Conservation (phyloP, 257 asterid genomes). For the Fraxinus excelsior region DNA sequence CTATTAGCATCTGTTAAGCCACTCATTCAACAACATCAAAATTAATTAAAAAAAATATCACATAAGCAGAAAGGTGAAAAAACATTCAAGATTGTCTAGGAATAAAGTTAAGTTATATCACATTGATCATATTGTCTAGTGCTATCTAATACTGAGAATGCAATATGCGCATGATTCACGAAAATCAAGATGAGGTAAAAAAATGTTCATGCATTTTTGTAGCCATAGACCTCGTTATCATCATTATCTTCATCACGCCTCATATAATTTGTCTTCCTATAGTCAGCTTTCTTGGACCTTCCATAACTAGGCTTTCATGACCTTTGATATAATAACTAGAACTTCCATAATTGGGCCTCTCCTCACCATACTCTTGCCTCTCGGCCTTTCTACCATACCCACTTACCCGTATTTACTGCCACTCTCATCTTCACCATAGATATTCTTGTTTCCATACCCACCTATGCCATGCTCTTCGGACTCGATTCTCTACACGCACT, state of each 20-base stretch:
- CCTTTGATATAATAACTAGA: slow-evolving; percentile 39
- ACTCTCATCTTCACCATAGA: slow-evolving; percentile 26
- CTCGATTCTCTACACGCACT: slow-evolving; percentile 34
- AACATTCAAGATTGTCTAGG: no score
- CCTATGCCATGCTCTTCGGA: slow-evolving; percentile 9
- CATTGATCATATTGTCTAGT: not conserved
- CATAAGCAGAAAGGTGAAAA: no score
- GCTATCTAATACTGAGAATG: no score
- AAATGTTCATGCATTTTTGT: slow-evolving; percentile 51
- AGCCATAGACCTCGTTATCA: slow-evolving; percentile 42
- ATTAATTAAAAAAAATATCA: no score
- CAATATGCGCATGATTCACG: not conserved
- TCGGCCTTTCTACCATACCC: slow-evolving; percentile 14
- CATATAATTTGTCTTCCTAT: slow-evolving; percentile 50
- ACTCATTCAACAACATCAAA: no score
- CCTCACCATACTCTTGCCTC: slow-evolving; percentile 31
- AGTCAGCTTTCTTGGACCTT: slow-evolving; percentile 61
- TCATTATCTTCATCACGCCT: no score
- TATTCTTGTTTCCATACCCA: not conserved
- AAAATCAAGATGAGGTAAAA: not conserved
- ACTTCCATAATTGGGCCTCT: slow-evolving; percentile 42
- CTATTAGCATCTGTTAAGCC: no score
- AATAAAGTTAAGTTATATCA: no score
- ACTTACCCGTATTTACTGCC: not conserved
- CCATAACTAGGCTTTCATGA: slow-evolving; percentile 64